Conservation (phyloP, 179 eudicot species). For the Sideroxylon spinosum region DNA sequence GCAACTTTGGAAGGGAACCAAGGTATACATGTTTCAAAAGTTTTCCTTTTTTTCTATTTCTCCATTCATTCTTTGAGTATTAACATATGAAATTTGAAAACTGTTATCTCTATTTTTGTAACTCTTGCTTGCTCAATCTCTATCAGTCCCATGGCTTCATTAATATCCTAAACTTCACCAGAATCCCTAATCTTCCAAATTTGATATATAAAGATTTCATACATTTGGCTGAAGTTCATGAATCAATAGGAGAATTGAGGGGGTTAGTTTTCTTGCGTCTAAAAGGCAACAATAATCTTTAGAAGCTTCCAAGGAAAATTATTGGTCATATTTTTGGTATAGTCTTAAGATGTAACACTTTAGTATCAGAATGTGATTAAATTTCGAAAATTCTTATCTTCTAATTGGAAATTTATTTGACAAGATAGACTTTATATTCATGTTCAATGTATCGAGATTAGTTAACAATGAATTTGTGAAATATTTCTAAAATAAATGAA, state of each 20-base stretch:
- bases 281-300: background rate
- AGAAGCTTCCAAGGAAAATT: background rate
- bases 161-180: background rate
- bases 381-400: too few species aligned
- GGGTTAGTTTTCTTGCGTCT: background rate
- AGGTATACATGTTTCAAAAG: background rate
- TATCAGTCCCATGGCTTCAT: background rate
- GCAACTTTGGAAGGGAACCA: background rate
- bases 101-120: too few species aligned
- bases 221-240: background rate
- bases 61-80: too few species aligned
- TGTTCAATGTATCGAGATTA: too few species aligned
- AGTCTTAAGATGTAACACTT: too few species aligned
- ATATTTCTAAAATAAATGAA: too few species aligned
- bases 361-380: too few species aligned
- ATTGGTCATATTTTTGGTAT: background rate
- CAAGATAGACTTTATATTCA: too few species aligned
- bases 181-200: background rate
- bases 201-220: background rate
- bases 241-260: background rate
- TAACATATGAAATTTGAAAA: background rate
- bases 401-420: too few species aligned
- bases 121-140: background rate
- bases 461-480: too few species aligned
- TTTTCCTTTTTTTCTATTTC: too few species aligned